These are phyloP conservation scores for Aureobasidium sp. DNA, from an alignment of 2,329 filamentous ascomycete genomes.

Conservation along the genomic window DNA sequence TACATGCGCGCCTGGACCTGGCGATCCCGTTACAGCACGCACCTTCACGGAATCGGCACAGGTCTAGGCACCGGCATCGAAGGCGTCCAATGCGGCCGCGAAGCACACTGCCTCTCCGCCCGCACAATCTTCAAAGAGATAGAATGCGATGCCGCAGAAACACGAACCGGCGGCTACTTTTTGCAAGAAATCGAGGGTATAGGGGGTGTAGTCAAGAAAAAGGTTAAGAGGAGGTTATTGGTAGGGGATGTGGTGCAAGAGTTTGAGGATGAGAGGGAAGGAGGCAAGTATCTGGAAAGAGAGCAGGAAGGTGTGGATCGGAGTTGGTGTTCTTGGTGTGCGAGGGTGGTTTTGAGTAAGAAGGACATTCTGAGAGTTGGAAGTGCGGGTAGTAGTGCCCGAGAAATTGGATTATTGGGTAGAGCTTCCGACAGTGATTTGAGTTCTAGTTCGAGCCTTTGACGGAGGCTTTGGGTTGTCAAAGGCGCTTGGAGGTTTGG, in stretches of 20 bases:
- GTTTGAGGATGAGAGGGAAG: constrained; percentile 67
- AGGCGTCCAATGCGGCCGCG: constrained; percentile 81
- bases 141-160: constrained; percentile 57
- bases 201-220: constrained; percentile 79
- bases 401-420: neutral
- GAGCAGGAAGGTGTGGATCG: constrained; percentile 62
- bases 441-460: constrained; percentile 1
- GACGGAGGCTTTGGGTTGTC: neutral
- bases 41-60: constrained; percentile 72
- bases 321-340: constrained; percentile 92
- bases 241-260: constrained; percentile 82
- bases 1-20: constrained; percentile 73
- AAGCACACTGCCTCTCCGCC: constrained; percentile 64
- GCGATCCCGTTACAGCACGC: constrained; percentile 69
- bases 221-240: constrained; percentile 70
- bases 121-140: constrained; percentile 73
- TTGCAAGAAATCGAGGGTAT: constrained; percentile 88
- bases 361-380: constrained; percentile 29
- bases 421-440: neutral
- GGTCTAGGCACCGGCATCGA: constrained; percentile 84
- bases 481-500: neutral
- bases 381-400: constrained; percentile 5
- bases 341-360: constrained; percentile 58
- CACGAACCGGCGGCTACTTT: constrained; percentile 56
- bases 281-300: constrained; percentile 56